phyloP scores from a whole-genome alignment of 345 rosid genomes.

The Noccaea bulbosa region DNA sequence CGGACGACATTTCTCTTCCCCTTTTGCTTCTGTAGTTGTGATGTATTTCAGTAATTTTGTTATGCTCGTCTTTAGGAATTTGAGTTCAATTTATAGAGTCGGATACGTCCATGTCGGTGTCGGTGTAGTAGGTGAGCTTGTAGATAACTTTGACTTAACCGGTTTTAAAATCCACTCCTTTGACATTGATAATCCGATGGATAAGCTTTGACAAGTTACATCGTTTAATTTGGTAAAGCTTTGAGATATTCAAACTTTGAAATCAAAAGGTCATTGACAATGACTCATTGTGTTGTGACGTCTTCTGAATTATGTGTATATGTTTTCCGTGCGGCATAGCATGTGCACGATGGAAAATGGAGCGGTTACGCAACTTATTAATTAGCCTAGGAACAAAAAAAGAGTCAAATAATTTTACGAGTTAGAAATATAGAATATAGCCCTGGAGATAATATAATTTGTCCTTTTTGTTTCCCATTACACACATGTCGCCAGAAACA shows the following conservation, averaged over 20 bases:
- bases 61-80: constrained; percentile 2
- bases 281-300: too few species aligned
- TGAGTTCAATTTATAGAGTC: constrained; percentile 26
- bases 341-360: too few species aligned
- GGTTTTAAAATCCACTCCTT: not conserved
- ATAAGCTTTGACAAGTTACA: not conserved
- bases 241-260: not conserved
- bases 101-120: not conserved
- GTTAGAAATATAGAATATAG: too few species aligned
- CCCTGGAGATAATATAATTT: too few species aligned
- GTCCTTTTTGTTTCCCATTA: too few species aligned
- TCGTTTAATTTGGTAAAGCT: not conserved
- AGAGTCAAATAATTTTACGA: not conserved
- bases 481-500: too few species aligned
- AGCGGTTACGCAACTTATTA: too few species aligned
- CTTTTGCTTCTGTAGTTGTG: constrained; percentile 1
- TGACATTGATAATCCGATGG: not conserved
- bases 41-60: not conserved
- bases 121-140: constrained; percentile 24
- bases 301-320: too few species aligned
- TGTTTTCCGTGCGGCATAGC: too few species aligned
- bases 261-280: too few species aligned
- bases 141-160: not conserved
- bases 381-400: not conserved
- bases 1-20: constrained; percentile 25